Evolutionary conservation across 352 stramenopile species (phyloP).

Genomic region (Phytophthora pluvialis): DNA sequence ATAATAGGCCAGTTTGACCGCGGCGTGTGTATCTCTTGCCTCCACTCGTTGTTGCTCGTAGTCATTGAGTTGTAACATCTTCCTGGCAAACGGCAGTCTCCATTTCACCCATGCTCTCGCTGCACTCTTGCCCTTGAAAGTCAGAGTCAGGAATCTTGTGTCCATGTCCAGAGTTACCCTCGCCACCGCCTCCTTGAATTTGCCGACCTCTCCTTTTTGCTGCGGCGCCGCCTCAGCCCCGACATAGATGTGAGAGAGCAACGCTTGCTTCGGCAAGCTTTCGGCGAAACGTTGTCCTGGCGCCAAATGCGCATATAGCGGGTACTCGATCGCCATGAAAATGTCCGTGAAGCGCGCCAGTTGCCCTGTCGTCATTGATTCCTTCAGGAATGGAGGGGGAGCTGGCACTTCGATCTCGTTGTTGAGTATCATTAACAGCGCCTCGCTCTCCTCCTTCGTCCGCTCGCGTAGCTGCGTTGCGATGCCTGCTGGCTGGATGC

Average conservation of each 20-base stretch:
- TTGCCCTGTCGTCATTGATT: constrained; percentile 7
- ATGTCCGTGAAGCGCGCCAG: constrained; percentile 5
- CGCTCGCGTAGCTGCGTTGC: background rate
- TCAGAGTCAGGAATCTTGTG: background rate
- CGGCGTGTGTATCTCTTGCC: no score
- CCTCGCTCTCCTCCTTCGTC: constrained; percentile 5
- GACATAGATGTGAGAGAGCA: background rate
- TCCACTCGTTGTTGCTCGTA: no score
- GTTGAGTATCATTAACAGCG: constrained; percentile 11
- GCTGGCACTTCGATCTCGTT: constrained; percentile 13
- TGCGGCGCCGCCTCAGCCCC: background rate
- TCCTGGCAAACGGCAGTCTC: background rate
- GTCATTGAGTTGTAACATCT: no score
- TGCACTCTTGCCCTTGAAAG: background rate
- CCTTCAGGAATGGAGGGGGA: background rate
- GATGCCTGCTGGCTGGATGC: background rate
- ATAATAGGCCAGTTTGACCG: no score
- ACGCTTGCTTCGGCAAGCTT: background rate
- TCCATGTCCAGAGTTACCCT: constrained; percentile 2
- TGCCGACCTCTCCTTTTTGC: background rate
- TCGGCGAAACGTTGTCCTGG: background rate
- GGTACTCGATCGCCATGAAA: constrained; percentile 8
- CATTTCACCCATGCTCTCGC: background rate
- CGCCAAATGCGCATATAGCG: constrained; percentile 15
- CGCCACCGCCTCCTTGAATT: background rate